phyloP scores from a whole-genome alignment of 768 basidiomycete genomes.

The Russula lepida region DNA sequence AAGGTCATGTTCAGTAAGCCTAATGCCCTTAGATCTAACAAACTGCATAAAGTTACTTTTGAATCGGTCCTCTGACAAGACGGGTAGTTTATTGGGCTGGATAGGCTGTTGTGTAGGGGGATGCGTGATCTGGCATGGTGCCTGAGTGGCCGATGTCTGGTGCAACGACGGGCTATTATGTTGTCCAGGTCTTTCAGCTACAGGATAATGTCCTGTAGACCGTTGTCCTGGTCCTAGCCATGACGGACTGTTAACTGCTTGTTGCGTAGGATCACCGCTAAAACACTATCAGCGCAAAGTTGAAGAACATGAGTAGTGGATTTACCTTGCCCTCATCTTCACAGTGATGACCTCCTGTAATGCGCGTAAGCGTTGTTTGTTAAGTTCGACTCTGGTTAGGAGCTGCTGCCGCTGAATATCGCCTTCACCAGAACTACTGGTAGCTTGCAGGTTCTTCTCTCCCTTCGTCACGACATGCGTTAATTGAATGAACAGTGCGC shows the following conservation, averaged over 20 bases:
- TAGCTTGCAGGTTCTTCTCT: constrained; percentile 2
- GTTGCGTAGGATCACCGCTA: constrained; percentile 9
- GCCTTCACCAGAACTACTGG: background rate
- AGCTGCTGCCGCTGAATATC: constrained; percentile 3
- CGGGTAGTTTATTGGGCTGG: background rate
- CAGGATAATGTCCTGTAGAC: constrained; percentile 1
- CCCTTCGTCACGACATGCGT: background rate
- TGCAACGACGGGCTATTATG: constrained; percentile 12
- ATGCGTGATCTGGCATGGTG: background rate
- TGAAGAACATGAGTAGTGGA: background rate
- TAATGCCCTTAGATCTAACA: background rate
- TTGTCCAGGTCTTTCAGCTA: constrained; percentile 3
- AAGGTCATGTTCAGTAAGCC: constrained; percentile 4
- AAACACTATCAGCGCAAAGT: background rate
- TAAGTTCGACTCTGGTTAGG: background rate
- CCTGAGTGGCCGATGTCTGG: constrained; percentile 4
- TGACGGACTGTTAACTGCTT: background rate
- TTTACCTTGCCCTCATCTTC: constrained; percentile 6
- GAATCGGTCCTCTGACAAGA: constrained; percentile 7
- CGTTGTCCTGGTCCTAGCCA: constrained; percentile 3
- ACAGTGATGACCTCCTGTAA: background rate
- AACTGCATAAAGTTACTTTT: background rate
- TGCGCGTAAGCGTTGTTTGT: background rate
- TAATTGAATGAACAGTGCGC: background rate
- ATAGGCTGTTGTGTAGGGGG: background rate